These are phyloP conservation scores for Viola odorata DNA, from an alignment of 345 rosid species.

Conservation along the genomic window DNA sequence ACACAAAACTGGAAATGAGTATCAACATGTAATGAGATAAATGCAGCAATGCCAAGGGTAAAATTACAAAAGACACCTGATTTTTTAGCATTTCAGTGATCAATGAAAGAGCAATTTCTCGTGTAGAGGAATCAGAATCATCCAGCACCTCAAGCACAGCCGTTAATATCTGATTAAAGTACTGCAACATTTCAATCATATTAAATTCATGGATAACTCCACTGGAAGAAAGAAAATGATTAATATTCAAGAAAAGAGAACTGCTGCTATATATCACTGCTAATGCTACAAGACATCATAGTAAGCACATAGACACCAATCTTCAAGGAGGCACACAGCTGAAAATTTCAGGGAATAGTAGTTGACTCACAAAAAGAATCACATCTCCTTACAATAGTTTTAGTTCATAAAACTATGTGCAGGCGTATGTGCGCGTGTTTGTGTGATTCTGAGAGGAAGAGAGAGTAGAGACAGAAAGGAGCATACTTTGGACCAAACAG, in stretches of 20 bases:
- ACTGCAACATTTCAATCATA: slow-evolving; percentile 37
- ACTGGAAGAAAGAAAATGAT: no score
- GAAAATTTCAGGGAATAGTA: not conserved
- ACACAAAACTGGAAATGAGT: not conserved
- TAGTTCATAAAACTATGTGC: not conserved
- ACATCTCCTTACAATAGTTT: not conserved
- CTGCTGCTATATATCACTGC: no score
- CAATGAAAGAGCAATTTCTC: slow-evolving; percentile 72
- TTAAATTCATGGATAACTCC: no score
- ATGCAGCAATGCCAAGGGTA: not conserved
- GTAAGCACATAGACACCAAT: no score
- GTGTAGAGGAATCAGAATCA: slow-evolving; percentile 59
- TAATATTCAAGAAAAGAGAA: no score
- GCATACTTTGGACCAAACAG: slow-evolving; percentile 74
- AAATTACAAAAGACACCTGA: slow-evolving; percentile 49
- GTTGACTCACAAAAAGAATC: not conserved
- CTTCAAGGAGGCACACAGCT: no score
- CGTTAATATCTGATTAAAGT: slow-evolving; percentile 92
- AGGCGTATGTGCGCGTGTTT: not conserved
- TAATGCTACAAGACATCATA: no score
- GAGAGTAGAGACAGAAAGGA: not conserved
- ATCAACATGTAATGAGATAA: not conserved
- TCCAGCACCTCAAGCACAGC: slow-evolving; percentile 92
- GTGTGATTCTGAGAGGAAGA: not conserved
- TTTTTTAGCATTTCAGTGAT: slow-evolving; percentile 77